Conservation (phyloP, 2,329 filamentous ascomycete genomes). For the Ceratocystis smalleyi region DNA sequence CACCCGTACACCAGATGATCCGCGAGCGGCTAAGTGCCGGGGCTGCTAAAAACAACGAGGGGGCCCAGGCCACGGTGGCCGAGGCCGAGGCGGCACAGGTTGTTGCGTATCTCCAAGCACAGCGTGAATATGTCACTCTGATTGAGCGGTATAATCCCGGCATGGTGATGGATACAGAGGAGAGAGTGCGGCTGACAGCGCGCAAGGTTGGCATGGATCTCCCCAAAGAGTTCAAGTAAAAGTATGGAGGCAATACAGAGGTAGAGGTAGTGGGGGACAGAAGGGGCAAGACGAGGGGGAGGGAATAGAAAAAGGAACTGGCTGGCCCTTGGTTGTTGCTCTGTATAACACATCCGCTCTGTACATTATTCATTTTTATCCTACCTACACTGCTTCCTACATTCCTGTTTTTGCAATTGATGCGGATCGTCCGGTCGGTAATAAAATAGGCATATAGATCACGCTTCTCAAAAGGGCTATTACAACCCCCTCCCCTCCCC, state of each 20-base stretch:
- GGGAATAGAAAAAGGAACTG: background rate
- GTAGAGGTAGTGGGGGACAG: background rate
- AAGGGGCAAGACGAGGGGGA: background rate
- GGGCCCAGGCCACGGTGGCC: constrained; percentile 13
- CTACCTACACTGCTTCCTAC: background rate
- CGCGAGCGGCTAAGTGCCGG: constrained; percentile 42
- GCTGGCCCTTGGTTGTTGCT: background rate
- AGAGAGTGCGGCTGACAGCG: constrained; percentile 69
- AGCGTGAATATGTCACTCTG: constrained; percentile 65
- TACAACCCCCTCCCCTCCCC: background rate
- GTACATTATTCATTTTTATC: background rate
- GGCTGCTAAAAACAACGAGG: constrained; percentile 12
- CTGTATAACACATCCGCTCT: background rate
- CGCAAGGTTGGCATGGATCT: constrained; percentile 81
- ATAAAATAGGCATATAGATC: background rate
- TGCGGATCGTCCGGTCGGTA: background rate
- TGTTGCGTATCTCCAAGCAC: constrained; percentile 65
- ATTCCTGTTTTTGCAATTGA: background rate
- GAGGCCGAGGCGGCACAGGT: constrained; percentile 50
- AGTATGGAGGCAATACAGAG: constrained; percentile 1
- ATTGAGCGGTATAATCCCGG: constrained; percentile 89
- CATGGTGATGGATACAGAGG: constrained; percentile 72
- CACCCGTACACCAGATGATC: constrained; percentile 54
- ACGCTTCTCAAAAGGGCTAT: background rate
- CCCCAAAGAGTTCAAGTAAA: constrained; percentile 42